These are phyloP conservation scores for Metschnikowia colocasiae DNA, from an alignment of 805 yeast species.

Conservation along the genomic window DNA sequence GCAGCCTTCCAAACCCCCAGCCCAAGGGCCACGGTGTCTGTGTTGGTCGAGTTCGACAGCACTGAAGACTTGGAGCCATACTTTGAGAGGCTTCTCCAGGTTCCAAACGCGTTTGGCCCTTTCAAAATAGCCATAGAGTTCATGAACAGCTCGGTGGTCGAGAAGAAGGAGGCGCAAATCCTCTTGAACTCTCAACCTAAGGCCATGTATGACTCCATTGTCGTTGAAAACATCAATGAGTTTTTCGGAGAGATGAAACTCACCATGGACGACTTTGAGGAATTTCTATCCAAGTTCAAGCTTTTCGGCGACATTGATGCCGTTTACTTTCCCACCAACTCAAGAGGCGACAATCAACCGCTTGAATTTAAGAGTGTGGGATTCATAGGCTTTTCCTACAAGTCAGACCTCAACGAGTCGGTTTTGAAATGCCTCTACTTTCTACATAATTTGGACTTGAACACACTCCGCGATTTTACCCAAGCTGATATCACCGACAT, in stretches of 20 bases:
- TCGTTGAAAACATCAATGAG: constrained; percentile 46
- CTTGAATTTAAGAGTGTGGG: constrained; percentile 34
- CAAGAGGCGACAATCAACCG: constrained; percentile 28
- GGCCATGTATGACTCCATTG: constrained; percentile 23
- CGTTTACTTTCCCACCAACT: constrained; percentile 48
- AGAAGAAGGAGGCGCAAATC: neutral
- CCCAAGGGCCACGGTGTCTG: neutral
- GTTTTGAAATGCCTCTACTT: constrained; percentile 47
- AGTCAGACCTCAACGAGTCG: constrained; percentile 36
- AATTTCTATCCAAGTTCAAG: constrained; percentile 41
- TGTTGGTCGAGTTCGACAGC: neutral
- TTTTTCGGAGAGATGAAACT: constrained; percentile 43
- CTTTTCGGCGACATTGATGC: constrained; percentile 47
- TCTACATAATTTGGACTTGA: constrained; percentile 46
- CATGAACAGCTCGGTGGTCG: neutral
- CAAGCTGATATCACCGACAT: constrained; percentile 32
- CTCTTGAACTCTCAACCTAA: neutral
- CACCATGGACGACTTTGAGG: constrained; percentile 20
- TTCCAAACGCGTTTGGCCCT: neutral
- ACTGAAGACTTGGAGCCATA: constrained; percentile 1
- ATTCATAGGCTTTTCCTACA: constrained; percentile 45
- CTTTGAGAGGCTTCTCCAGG: neutral
- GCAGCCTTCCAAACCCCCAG: neutral
- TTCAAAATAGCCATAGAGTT: neutral
- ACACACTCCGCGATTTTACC: constrained; percentile 37